Evolutionary conservation across 2,329 filamentous ascomycete species (phyloP).

Genomic region (Helotiales sp.): DNA sequence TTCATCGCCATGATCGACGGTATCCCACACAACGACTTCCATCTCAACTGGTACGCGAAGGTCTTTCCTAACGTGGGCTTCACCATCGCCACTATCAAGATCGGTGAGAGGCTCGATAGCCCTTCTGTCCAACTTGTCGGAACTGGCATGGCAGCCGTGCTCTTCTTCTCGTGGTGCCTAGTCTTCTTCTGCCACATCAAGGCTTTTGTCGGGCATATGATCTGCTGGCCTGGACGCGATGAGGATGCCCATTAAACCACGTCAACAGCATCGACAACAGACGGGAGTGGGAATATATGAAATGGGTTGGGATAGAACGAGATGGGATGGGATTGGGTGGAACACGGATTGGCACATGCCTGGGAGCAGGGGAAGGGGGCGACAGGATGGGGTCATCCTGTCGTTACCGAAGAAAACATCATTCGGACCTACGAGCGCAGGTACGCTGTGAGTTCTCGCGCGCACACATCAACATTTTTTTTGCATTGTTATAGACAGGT

Average conservation of each 20-base stretch:
- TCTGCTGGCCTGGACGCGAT: slow-evolving; percentile 43
- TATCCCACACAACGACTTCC: slow-evolving; percentile 56
- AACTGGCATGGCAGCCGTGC: slow-evolving; percentile 48
- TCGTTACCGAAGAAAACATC: background rate
- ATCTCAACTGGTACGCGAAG: slow-evolving; percentile 67
- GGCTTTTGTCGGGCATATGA: slow-evolving; percentile 37
- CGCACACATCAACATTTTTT: background rate
- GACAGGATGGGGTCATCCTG: background rate
- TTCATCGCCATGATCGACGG: slow-evolving; percentile 44
- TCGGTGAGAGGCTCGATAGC: slow-evolving; percentile 54
- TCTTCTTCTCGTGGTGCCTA: slow-evolving; percentile 50
- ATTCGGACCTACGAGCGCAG: slow-evolving; percentile 3
- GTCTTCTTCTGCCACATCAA: slow-evolving; percentile 38
- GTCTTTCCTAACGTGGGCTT: slow-evolving; percentile 67
- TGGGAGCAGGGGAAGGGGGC: background rate
- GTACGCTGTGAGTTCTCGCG: background rate
- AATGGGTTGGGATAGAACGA: background rate
- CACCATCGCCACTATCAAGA: slow-evolving; percentile 59
- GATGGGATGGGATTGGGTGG: background rate
- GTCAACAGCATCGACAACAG: background rate
- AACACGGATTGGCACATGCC: background rate
- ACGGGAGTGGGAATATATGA: background rate
- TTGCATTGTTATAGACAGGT: background rate
- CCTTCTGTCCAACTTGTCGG: slow-evolving; percentile 48
- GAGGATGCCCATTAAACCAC: slow-evolving; percentile 39